Conservation (phyloP, 495 filamentous ascomycete species). For the Aspergillus steynii region DNA sequence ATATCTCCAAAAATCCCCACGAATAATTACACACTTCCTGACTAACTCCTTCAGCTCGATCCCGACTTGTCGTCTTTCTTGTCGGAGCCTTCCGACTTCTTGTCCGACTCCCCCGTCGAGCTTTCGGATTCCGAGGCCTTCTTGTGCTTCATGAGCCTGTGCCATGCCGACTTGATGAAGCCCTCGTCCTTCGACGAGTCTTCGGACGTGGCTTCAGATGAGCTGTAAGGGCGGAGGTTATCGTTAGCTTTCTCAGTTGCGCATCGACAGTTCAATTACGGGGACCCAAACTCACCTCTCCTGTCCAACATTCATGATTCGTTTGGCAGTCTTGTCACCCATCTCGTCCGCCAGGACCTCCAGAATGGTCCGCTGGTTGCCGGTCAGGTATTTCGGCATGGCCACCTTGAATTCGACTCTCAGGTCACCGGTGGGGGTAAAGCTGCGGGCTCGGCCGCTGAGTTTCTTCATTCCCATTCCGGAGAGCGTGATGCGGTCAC, state of each 20-base stretch:
- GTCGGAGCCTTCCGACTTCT: constrained; percentile 41
- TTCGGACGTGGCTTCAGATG: constrained; percentile 18
- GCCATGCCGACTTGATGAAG: constrained; percentile 87
- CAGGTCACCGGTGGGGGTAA: constrained; percentile 68
- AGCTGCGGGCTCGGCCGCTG: constrained; percentile 49
- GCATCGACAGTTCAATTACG: background rate
- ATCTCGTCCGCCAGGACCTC: constrained; percentile 97
- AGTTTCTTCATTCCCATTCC: constrained; percentile 94
- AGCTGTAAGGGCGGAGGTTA: constrained; percentile 8
- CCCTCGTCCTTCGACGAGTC: constrained; percentile 69
- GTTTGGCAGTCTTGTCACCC: constrained; percentile 84
- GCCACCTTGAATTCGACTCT: constrained; percentile 91
- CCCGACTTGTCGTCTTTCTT: constrained; percentile 43
- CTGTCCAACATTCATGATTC: constrained; percentile 75
- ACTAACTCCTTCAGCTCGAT: constrained; percentile 38
- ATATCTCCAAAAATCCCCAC: constrained; percentile 35
- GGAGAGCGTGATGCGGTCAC: constrained; percentile 80
- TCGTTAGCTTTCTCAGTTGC: constrained; percentile 4
- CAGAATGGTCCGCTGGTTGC: constrained; percentile 85
- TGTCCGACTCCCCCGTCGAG: constrained; percentile 30
- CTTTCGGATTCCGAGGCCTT: constrained; percentile 45
- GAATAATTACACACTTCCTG: constrained; percentile 20
- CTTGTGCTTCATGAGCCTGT: constrained; percentile 77
- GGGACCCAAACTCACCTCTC: constrained; percentile 41
- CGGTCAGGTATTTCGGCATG: constrained; percentile 90